phyloP scores from a whole-genome alignment of 768 basidiomycete genomes.

The Collybia mongolica region DNA sequence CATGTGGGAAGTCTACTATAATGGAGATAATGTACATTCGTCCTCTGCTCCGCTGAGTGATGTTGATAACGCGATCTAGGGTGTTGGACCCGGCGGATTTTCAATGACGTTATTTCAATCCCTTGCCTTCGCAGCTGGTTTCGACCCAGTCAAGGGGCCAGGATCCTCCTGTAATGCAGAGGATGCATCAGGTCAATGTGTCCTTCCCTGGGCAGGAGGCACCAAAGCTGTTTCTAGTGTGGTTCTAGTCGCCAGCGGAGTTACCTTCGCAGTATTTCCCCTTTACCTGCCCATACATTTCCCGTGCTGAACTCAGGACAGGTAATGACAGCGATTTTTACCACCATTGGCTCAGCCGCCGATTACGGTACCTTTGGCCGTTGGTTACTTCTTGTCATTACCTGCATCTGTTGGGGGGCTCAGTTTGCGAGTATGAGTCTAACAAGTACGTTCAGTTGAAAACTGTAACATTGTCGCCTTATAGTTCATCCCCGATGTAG shows the following conservation, averaged over 20 bases:
- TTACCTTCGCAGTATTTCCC: slow-evolving; percentile 66
- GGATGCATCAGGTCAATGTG: slow-evolving; percentile 68
- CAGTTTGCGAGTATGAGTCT: slow-evolving; percentile 78
- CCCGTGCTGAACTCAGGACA: slow-evolving; percentile 16
- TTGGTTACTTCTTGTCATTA: slow-evolving; percentile 72
- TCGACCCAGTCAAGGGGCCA: slow-evolving; percentile 65
- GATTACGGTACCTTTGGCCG: slow-evolving; percentile 77
- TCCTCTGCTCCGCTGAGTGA: not conserved
- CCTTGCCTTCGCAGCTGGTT: slow-evolving; percentile 70
- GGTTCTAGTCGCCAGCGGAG: slow-evolving; percentile 74
- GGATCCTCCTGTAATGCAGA: slow-evolving; percentile 65
- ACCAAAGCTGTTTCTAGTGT: slow-evolving; percentile 75
- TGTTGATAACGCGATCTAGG: slow-evolving; percentile 32
- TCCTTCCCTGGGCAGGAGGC: slow-evolving; percentile 73
- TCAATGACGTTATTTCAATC: slow-evolving; percentile 76
- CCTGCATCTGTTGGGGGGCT: slow-evolving; percentile 76
- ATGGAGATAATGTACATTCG: slow-evolving; percentile 69
- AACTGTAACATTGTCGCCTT: not conserved
- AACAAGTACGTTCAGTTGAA: slow-evolving; percentile 45
- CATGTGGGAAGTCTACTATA: slow-evolving; percentile 64
- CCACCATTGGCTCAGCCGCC: slow-evolving; percentile 72
- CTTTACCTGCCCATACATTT: not conserved
- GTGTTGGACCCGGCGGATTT: slow-evolving; percentile 67
- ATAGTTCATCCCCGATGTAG: slow-evolving; percentile 27
- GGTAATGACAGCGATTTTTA: slow-evolving; percentile 82